phyloP scores from a whole-genome alignment of 2,329 filamentous ascomycete species.

The Gaeumannomyces sp. region DNA sequence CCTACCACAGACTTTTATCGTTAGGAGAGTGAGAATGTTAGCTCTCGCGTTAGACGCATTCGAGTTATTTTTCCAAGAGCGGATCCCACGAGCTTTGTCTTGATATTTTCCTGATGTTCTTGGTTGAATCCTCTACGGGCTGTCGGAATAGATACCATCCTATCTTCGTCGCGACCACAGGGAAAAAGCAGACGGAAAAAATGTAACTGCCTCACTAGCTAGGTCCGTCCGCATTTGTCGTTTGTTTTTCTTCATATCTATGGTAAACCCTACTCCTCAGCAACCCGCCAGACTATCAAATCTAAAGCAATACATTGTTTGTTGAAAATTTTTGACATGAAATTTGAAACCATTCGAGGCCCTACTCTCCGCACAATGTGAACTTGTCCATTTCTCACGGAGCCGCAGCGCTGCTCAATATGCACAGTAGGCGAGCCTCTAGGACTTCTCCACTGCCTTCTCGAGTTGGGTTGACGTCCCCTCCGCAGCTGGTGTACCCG shows the following conservation, averaged over 20 bases:
- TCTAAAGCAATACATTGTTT: background rate
- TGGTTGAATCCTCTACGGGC: too few relatives aligned
- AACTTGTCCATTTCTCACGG: background rate
- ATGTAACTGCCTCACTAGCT: too few relatives aligned
- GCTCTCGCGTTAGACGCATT: background rate
- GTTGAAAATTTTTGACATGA: background rate
- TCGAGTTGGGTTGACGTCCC: conserved; percentile 4
- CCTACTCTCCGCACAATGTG: background rate
- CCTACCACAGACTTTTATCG: background rate
- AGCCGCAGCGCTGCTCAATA: background rate
- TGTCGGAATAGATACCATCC: too few relatives aligned
- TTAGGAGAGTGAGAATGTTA: background rate
- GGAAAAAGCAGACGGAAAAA: too few relatives aligned
- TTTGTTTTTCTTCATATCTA: background rate
- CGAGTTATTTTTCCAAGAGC: background rate
- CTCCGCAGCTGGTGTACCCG: conserved; percentile 2
- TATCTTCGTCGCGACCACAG: too few relatives aligned
- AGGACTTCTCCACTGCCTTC: conserved; percentile 7
- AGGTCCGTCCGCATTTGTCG: too few relatives aligned
- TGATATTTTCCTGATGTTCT: too few relatives aligned
- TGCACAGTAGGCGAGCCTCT: background rate
- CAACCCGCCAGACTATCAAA: background rate
- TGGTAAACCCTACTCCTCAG: background rate
- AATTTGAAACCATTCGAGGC: background rate
- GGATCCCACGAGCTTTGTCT: too few relatives aligned